Base-by-base conservation (phyloP, 208 protist genomes). In the Herpetomonas tarakana region DNA sequence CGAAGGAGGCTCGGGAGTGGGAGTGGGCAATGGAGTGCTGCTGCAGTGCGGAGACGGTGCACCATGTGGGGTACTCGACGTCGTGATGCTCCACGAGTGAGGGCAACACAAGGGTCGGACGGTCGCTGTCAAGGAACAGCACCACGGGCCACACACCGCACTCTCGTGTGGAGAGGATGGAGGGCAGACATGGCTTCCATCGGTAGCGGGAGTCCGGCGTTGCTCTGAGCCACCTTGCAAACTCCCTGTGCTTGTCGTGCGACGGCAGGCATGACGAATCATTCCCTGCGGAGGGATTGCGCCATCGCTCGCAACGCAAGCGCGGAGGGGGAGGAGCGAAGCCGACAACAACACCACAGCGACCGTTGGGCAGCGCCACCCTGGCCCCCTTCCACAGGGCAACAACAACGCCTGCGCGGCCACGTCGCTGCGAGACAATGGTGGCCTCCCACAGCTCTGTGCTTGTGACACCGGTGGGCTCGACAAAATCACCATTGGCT, bases 131-230 rank as follows among this genome's bases (percentile, higher is more conserved):
- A 7, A 51, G 39, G 29, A 84, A 45, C 46, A 61, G 26, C 12
- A 86, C 74, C 1, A 86, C 58, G 0, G 78, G 78, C 28, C 30
- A 86, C 11, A 62, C 22, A 31, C 55, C 59, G 78, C 74, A 0
- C 57, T 64, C 39, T 22, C 24, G 4, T 30, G 21, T 6, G 11
- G 44, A 6, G 35, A 81, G 30, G 66, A 71, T 71, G 6, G 18
- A 18, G 3, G 74, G 78, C 11, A 85, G 56, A 6, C 57, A 21
- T 2, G 67, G 53, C 3, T 52, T 65, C 52, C 66, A 72, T 50
- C 60, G 3, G 67, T 44, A n/a, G 55, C 26, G 30, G 63, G 2
- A 7, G 27, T 27, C 39, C 26, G 29, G 19, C n/a, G 9, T 19
- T 16, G 7, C 18, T 2, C 41, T 9, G 22, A n/a, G 12, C 29